phyloP scores from a whole-genome alignment of 164 flowering plant genomes.

The Saururus chinensis region DNA sequence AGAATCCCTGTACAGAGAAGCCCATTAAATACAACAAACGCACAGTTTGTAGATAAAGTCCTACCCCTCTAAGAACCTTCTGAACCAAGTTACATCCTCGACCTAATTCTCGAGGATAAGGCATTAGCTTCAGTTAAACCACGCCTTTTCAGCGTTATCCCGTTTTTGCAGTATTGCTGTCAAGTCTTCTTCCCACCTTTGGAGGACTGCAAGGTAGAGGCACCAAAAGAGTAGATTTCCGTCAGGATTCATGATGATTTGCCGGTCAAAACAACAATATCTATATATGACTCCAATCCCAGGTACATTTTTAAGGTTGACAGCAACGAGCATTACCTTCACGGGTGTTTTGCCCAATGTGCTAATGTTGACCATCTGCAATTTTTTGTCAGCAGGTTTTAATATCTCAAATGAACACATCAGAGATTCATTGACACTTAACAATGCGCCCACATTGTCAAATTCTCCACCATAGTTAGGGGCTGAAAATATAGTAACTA shows the following conservation, averaged over 20 bases:
- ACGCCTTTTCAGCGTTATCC: too few species aligned
- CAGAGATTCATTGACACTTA: neutral
- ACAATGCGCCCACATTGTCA: neutral
- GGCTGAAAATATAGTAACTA: neutral
- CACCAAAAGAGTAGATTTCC: too few species aligned
- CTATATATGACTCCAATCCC: neutral
- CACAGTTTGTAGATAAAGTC: too few species aligned
- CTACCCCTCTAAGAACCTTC: too few species aligned
- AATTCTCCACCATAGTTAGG: conserved; percentile 7
- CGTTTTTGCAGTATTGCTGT: too few species aligned
- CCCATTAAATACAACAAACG: too few species aligned
- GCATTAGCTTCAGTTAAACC: too few species aligned
- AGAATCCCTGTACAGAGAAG: too few species aligned
- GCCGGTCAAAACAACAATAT: too few species aligned
- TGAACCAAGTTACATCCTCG: too few species aligned
- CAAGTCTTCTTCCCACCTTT: neutral
- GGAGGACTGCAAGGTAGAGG: neutral
- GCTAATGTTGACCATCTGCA: neutral
- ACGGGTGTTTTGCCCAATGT: neutral
- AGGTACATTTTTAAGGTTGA: neutral
- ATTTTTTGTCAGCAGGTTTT: neutral
- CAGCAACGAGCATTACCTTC: neutral
- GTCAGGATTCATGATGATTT: too few species aligned
- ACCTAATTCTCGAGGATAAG: too few species aligned
- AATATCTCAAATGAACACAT: conserved; percentile 2